Evolutionary conservation across 225 moss, liverwort and hornwort genomes (phyloP).

Genomic region (Takakia lepidozioides): DNA sequence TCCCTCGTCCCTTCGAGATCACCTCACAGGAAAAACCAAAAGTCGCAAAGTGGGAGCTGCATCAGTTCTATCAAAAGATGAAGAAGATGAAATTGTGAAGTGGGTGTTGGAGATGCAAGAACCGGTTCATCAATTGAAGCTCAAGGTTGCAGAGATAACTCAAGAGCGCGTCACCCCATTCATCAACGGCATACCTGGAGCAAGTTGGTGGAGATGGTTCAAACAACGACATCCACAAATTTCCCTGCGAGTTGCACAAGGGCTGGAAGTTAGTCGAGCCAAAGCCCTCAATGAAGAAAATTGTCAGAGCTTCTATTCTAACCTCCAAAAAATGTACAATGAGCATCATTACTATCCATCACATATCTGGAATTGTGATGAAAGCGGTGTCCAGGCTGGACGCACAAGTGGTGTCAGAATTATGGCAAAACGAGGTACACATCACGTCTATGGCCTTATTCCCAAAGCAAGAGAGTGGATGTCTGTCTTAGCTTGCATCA

Average conservation of each 20-base stretch:
- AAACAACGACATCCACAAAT: not conserved
- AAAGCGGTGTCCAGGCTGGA: not conserved
- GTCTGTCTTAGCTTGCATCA: not conserved
- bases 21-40: no score
- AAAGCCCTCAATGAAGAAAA: not conserved
- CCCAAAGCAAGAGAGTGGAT: no score
- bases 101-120: not conserved
- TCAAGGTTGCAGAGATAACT: not conserved
- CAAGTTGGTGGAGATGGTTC: not conserved
- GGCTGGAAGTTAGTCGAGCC: not conserved
- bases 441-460: not conserved
- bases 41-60: no score
- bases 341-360: not conserved
- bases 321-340: not conserved
- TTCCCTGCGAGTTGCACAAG: no score
- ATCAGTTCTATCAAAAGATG: not conserved
- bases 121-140: not conserved
- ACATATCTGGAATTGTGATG: slow-evolving; percentile 2
- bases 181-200: not conserved
- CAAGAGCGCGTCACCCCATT: not conserved
- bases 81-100: not conserved
- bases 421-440: not conserved
- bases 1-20: no score
- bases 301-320: not conserved
- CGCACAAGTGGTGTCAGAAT: not conserved